Evolutionary conservation across 257 asterid species (phyloP), one percentile per base, ranked within the genome.

Genomic region (Capsicum pubescens): DNA sequence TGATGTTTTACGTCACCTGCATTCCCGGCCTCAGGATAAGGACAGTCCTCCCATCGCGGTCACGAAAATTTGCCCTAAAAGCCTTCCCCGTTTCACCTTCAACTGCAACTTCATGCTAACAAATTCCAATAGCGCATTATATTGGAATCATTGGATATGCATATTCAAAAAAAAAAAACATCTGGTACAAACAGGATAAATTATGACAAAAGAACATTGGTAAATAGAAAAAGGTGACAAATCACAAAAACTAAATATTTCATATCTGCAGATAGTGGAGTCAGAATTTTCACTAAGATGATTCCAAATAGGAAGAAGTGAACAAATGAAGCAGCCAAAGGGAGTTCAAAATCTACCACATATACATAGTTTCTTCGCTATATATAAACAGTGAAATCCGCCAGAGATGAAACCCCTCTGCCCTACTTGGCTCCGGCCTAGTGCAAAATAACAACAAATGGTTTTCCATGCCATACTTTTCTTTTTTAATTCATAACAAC

Each of bases 1-100:
- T 44, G 39, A 36, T 32, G 36, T 44, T 6, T 63, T 58, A 21
- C 32, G 14, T 81, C 88, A 95, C 99, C 98, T 95, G 98, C 90
- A 82, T 82, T 85, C 97, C 98, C 26, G 99, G 99, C 86, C 98
- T 90, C 71, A 95, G 90, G 71, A 95, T 92, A 83, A 95, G 99
- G 88, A 95, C 99, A 55, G 90, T 86, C 89, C 99, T 89, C 46
- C 99, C 99, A 16, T 87, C 66, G 72, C 97, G 99, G 82, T 95
- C 99, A 83, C 83, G 98, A 81, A 95, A 95, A 87, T 89, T 91
- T 84, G 98, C 98, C 79, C 94, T 89, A 84, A 81, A 93, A 52
- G 93, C 92, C 87, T 95, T 93, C 87, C 99, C 99, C 0, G 99
- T 95, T 86, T 94, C 96, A 32, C 99, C 98, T 88, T 93, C 99